phyloP scores from a whole-genome alignment of 257 asterid species.

The Solanum verrucosum region DNA sequence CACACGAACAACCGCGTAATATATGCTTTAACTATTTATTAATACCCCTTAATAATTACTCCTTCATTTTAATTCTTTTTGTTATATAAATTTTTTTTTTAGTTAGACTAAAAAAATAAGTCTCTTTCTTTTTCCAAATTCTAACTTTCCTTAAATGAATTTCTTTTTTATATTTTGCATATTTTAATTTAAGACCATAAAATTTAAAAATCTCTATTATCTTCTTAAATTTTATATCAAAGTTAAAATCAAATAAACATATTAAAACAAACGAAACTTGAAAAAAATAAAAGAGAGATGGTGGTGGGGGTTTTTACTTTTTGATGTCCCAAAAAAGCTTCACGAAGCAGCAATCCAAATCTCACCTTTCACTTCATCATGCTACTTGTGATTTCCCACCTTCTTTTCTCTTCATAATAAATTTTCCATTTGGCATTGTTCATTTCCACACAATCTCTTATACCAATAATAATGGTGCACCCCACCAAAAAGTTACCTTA shows the following conservation, averaged over 20 bases:
- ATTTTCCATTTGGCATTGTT: background rate
- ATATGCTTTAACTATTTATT: too few species aligned
- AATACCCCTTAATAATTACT: too few species aligned
- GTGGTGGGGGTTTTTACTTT: background rate
- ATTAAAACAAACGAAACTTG: rapidly evolving
- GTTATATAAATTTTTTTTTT: too few species aligned
- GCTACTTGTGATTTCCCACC: background rate
- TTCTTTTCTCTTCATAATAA: background rate
- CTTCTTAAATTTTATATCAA: background rate
- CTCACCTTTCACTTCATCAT: background rate
- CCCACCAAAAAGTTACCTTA: background rate
- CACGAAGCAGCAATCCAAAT: background rate
- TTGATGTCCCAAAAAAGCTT: background rate
- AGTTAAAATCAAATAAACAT: too few species aligned
- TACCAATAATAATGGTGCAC: background rate
- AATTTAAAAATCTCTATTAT: rapidly evolving
- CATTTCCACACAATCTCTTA: background rate
- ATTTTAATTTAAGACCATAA: too few species aligned
- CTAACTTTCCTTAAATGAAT: too few species aligned
- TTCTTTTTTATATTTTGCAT: rapidly evolving
- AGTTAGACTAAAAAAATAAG: too few species aligned
- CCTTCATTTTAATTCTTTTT: too few species aligned
- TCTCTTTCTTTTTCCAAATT: too few species aligned
- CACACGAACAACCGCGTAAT: too few species aligned
- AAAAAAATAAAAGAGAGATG: too few species aligned